Base-by-base conservation (phyloP, 1,284 basidiomycete species). In the Cronartium quercuum region DNA sequence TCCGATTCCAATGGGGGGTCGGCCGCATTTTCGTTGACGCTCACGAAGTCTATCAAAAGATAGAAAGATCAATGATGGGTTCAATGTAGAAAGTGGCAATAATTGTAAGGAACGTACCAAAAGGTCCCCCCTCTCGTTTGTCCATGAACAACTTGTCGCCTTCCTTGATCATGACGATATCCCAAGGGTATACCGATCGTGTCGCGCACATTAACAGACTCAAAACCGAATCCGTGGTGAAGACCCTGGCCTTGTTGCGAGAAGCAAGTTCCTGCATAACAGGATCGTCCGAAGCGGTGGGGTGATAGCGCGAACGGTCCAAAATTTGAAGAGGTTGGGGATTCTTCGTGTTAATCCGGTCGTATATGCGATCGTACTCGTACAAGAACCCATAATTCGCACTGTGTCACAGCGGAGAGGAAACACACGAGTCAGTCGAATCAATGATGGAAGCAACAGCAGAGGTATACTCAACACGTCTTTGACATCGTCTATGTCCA, bases 141-240 rank as follows among this genome's bases (percentile, higher is more conserved):
- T 99, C 96, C 78, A 99, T 88, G 86, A 92, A 98, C 34, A 99
- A 84, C 82, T 90, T 92, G 84, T 94, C 89, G 55, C 93, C 94
- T 81, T 96, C 92, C 68, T 92, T 89, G 66, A 93, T 87, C 79
- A 98, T 90, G 77, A 98, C 91, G 77, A 99, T 93, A 82, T 99
- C 96, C 96, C 96, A 99, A 34, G 96, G 95, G 84, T 98, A 95
- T 76, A 97, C 91, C 15, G 94, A 94, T 78, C 96, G 87, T 6
- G 93, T 89, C 7, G 95, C 90, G 79, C 91, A 93, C 96, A 99
- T 98, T 77, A 99, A 88, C 21, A 97, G 90, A 76, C 91, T 90
- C 65, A 99, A 88, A 81, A 99, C 97, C 77, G 91, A 89, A 84
- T 98, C 96, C 47, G 95, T 98, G 29, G 93, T 90, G 82, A 94